phyloP scores from a whole-genome alignment of 73 alveolate species.

The Paramecium octaurelia region DNA sequence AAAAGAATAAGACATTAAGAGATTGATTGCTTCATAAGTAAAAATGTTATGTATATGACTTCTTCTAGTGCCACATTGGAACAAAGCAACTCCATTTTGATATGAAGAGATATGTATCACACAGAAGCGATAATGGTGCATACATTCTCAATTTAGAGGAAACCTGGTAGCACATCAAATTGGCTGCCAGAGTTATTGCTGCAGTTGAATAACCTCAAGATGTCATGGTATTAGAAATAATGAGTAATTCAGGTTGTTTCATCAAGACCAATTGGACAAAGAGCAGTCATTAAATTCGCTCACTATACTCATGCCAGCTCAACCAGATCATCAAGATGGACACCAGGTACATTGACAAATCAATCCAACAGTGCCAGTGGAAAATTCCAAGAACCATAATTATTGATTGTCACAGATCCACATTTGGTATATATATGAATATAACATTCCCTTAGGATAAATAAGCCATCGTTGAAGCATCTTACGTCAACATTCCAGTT shows the following conservation, averaged over 20 bases:
- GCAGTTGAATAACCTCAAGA: constrained; percentile 85
- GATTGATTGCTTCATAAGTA: constrained; percentile 65
- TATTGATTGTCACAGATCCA: constrained; percentile 94
- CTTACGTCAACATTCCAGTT: constrained; percentile 93
- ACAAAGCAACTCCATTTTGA: constrained; percentile 73
- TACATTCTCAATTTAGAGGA: constrained; percentile 76
- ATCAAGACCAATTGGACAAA: constrained; percentile 88
- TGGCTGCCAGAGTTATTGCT: constrained; percentile 93
- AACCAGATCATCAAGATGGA: constrained; percentile 93
- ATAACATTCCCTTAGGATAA: constrained; percentile 75
- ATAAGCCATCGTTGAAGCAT: constrained; percentile 88
- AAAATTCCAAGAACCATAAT: constrained; percentile 94
- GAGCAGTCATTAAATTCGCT: constrained; percentile 97
- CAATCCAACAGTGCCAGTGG: constrained; percentile 55
- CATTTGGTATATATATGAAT: not conserved
- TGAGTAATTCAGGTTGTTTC: constrained; percentile 62
- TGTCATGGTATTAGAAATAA: constrained; percentile 64
- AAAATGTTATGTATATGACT: not conserved
- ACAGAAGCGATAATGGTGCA: constrained; percentile 71
- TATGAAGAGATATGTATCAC: constrained; percentile 81
- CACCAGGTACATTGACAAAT: constrained; percentile 94
- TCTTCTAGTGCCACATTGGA: constrained; percentile 68
- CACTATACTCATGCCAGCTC: constrained; percentile 86
- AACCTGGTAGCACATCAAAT: constrained; percentile 87
- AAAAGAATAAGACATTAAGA: constrained; percentile 63